phyloP scores from a whole-genome alignment of 495 filamentous ascomycete species.

The Penicilliopsis zonata region DNA sequence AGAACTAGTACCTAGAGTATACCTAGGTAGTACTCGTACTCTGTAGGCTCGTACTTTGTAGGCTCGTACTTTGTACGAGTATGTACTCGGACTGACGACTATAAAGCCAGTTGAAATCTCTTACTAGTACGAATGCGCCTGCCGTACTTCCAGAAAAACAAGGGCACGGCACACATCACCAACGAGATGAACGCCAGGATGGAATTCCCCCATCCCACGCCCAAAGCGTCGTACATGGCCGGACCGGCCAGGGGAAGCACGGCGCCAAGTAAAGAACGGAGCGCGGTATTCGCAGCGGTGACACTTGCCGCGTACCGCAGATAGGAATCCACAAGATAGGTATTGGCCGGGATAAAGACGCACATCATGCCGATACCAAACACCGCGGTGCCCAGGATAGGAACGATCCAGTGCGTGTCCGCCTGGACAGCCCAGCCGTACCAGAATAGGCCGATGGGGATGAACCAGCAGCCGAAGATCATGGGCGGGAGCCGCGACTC shows the following conservation, averaged over 20 bases:
- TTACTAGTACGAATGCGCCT: conserved; percentile 1
- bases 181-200: conserved; percentile 36
- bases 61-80: no score
- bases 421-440: conserved; percentile 51
- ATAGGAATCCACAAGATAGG: conserved; percentile 57
- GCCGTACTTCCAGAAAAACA: conserved; percentile 29
- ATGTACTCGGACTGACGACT: no score
- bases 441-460: conserved; percentile 59
- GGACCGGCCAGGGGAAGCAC: conserved; percentile 31
- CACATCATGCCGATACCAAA: conserved; percentile 49
- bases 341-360: conserved; percentile 24
- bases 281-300: conserved; percentile 45
- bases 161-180: conserved; percentile 22
- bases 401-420: conserved; percentile 51
- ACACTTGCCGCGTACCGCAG: conserved; percentile 59
- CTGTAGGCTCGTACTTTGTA: no score
- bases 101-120: not conserved
- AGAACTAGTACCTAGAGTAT: no score
- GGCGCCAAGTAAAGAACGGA: conserved; percentile 51
- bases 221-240: conserved; percentile 29
- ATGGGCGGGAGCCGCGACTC: conserved; percentile 38
- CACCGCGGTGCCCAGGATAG: conserved; percentile 49
- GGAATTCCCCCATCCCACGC: conserved; percentile 33
- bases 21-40: no score
- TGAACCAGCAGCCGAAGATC: conserved; percentile 39